Evolutionary conservation across 179 eudicot genomes (phyloP), one percentile per base, ranked within the genome.

Genomic region (Beta corolliflora): DNA sequence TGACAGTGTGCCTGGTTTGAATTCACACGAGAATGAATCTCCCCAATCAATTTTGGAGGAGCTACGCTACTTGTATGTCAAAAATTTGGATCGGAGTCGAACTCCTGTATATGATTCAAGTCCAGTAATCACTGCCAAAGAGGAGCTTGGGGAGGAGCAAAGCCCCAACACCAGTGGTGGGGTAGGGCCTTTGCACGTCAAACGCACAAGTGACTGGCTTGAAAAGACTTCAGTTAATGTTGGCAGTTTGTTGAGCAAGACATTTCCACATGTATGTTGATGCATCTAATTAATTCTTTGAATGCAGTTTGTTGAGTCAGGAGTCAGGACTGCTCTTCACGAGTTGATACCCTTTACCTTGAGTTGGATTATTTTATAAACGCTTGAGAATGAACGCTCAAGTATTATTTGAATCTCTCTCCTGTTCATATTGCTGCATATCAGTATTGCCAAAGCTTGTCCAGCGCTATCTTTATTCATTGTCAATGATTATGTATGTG

Each of bases 181-280:
- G 75, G 59, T 75, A 59, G 92, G 88, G 81, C 73, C 94, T 71
- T 86, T 96, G 76, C 88, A 83, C 69, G 96, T 94, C 23, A 83
- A 80, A 71, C 99, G 98, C 61, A 91, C 98, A 69, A 85, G 80
- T 80, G 97, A 94, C 18, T 96, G 99, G 99, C 86, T 96, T 74
- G 85, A 81, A 60, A 88, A 63, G 79, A 90, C 97, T 82, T 80
- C 97, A 79, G 82, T 78, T 70, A 93, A 91, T 64, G 92, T 96
- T 66, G 82, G 91, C 89, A 91, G 89, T 78, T 87, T 94, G 75
- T 79, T 95, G 81, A 83, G 89, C 82, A 89, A 88, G 81, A 90
- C 94, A 54, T 96, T 91, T 89, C 98, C 98, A 4, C 91, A 88
- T 75, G 99, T 96, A 90, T 80, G 97, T 85, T 83, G 73, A 76